Evolutionary conservation across 2,329 filamentous ascomycete genomes (phyloP), one percentile per base, ranked within the genome.

Genomic region (Aspergillus chevalieri): DNA sequence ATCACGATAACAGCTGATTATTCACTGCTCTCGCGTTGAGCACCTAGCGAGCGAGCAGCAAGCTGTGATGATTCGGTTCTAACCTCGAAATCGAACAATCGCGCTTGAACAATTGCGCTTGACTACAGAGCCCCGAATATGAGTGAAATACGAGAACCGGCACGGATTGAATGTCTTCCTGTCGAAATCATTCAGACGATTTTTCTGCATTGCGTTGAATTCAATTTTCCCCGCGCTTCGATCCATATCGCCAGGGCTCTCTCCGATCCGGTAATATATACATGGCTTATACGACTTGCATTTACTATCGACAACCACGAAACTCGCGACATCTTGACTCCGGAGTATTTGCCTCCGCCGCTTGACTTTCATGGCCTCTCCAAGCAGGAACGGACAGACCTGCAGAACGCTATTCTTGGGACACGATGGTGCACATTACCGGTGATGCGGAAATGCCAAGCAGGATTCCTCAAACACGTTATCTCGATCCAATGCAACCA

Each of bases 181-280:
- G 56, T 67, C 12, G 77, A 79, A 58, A 64, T 79, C 21, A 57
- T 79, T 5, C 72, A 80, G 52, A 66, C 68, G 42, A 78, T 80
- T 46, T 80, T 80, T 57, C 66, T 76, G n/a, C 57, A 69, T 26
- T 69, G 70, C 19, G 63, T 74, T n/a, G 75, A 78, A 55, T 57
- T 78, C 53, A 73, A 75, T 44, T 64, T 78, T 9, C 68, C 74
- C 0, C 65, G 66, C 39, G 66, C 71, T 6, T 80, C 78, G 1
- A 60, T 60, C 4, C 52, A 64, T 28, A 62, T 80, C 33, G 67
- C 70, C 19, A 48, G 58, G 17, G 63, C 63, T 10, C 64, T 77
- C 4, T 73, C 73, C 12, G 64, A 65, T 10, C 63, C 64, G 4
- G 52, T 65, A 9, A 62, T 77, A 10, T 75, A 74, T 54, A 66